Evolutionary conservation across 2,329 filamentous ascomycete species (phyloP).

Genomic region (Davidsoniella virescens): DNA sequence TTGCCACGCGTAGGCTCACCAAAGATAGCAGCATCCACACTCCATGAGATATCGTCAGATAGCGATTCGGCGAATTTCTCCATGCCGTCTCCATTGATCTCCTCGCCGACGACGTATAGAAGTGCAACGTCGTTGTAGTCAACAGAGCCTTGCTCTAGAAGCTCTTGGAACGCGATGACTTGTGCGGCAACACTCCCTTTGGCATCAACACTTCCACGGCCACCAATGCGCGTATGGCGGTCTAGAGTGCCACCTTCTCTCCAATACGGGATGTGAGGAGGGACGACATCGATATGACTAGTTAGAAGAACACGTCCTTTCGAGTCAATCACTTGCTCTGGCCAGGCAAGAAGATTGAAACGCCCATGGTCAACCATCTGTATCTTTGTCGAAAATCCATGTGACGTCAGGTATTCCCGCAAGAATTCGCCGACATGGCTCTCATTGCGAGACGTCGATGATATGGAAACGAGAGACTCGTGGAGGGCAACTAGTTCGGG

Average conservation of each 20-base stretch:
- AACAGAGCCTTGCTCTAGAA: constrained; percentile 29
- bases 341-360: constrained; percentile 66
- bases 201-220: constrained; percentile 59
- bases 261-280: constrained; percentile 55
- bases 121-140: constrained; percentile 37
- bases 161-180: constrained; percentile 47
- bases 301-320: constrained; percentile 48
- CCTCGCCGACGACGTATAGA: constrained; percentile 67
- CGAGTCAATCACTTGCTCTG: constrained; percentile 26
- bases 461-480: constrained; percentile 10
- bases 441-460: constrained; percentile 12
- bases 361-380: constrained; percentile 30
- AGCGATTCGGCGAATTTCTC: constrained; percentile 28
- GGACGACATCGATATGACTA: constrained; percentile 70
- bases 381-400: constrained; percentile 27
- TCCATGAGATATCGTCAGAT: constrained; percentile 20
- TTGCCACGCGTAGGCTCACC: constrained; percentile 85
- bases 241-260: constrained; percentile 31
- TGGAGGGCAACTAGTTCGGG: constrained; percentile 6
- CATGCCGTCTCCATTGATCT: constrained; percentile 73
- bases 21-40: constrained; percentile 57
- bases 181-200: constrained; percentile 59
- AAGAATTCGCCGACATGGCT: constrained; percentile 48
- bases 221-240: constrained; percentile 38
- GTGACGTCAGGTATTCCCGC: constrained; percentile 41